phyloP scores from a whole-genome alignment of 805 yeast species.

The Pichia rugopelliculosa region DNA sequence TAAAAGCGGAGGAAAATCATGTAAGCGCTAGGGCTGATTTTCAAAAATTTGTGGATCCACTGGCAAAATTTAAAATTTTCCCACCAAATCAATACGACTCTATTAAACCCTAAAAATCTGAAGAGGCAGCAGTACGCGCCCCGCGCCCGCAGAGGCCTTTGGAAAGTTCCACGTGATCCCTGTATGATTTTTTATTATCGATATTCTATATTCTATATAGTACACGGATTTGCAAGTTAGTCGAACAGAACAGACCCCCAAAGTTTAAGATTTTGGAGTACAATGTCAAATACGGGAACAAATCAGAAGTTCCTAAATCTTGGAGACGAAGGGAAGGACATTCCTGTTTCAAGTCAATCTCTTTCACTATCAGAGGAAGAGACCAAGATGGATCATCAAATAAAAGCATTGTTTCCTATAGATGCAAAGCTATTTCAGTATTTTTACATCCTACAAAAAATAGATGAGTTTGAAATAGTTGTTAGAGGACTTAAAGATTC shows the following conservation, averaged over 20 bases:
- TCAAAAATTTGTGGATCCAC: too few species aligned
- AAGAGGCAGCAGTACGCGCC: too few species aligned
- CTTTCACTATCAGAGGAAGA: not conserved
- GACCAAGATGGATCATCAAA: not conserved
- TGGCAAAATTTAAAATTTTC: too few species aligned
- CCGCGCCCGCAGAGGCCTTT: too few species aligned
- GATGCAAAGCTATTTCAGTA: slow-evolving; percentile 57
- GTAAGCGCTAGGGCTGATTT: too few species aligned
- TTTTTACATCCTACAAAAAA: slow-evolving; percentile 43
- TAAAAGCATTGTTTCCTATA: slow-evolving; percentile 32
- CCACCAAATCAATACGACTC: too few species aligned
- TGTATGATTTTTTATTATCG: too few species aligned
- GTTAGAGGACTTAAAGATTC: slow-evolving; percentile 21
- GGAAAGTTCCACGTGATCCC: too few species aligned
- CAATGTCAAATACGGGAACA: not conserved
- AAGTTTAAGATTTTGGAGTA: not conserved
- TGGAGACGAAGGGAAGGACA: not conserved
- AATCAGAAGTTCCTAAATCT: not conserved
- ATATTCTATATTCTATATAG: too few species aligned
- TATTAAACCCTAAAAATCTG: too few species aligned
- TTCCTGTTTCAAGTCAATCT: not conserved
- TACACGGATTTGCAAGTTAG: too few species aligned
- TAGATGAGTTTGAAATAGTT: slow-evolving; percentile 27
- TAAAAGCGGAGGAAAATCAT: not conserved
- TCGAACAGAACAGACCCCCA: not conserved